Conservation (phyloP, 2,329 filamentous ascomycete genomes). For the Lizonia empirigonia region DNA sequence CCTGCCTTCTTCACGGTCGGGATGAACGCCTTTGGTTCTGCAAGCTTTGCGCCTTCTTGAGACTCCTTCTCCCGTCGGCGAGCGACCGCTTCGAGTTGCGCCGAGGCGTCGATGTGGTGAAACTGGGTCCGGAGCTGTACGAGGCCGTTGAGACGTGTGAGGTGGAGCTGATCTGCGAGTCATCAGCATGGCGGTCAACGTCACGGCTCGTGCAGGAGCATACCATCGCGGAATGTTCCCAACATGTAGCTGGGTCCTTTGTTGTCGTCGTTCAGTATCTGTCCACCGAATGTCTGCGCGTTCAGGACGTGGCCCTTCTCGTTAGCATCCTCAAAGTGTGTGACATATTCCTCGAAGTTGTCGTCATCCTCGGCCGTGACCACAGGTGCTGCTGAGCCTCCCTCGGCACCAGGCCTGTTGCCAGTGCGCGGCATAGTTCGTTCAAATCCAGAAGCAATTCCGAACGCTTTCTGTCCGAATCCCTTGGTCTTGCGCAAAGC, state of each 20-base stretch:
- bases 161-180: slow-evolving; percentile 76
- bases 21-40: slow-evolving; percentile 76
- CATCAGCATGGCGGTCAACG: slow-evolving; percentile 9
- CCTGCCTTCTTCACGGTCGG: slow-evolving; percentile 82
- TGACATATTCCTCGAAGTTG: slow-evolving; percentile 63
- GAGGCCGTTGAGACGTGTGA: slow-evolving; percentile 81
- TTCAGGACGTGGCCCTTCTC: slow-evolving; percentile 73
- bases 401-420: slow-evolving; percentile 34
- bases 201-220: slow-evolving; percentile 31
- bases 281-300: slow-evolving; percentile 84
- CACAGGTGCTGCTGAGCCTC: slow-evolving; percentile 27
- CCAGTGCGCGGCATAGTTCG: slow-evolving; percentile 38
- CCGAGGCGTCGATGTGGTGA: slow-evolving; percentile 85
- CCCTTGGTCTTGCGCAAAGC: slow-evolving; percentile 64
- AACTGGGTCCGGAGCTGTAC: slow-evolving; percentile 91
- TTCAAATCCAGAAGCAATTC: slow-evolving; percentile 54
- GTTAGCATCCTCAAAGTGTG: slow-evolving; percentile 65
- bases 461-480: slow-evolving; percentile 52
- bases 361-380: slow-evolving; percentile 63
- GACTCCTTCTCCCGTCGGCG: slow-evolving; percentile 54
- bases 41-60: slow-evolving; percentile 49
- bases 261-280: slow-evolving; percentile 71
- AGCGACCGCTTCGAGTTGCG: slow-evolving; percentile 68
- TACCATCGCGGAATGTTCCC: slow-evolving; percentile 84
- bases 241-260: slow-evolving; percentile 83